Percentiles rank a stretch among this genome's conserved stretches.
Conservation (phyloP, 257 asterid genomes). For the Solanum sitiens region DNA sequence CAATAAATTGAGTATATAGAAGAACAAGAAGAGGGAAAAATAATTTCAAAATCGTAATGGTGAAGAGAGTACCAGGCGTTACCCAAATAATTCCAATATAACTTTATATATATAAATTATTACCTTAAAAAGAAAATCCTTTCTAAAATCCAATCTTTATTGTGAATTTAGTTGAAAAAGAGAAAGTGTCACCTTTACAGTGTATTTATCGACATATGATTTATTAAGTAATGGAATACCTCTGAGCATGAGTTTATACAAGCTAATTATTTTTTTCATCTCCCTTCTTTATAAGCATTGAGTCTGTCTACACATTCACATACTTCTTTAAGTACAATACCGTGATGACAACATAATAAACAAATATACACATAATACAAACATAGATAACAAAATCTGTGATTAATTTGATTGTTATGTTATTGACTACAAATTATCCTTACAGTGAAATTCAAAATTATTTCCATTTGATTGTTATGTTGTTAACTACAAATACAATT, state of each 20-base stretch:
- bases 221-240: slow-evolving; percentile 21
- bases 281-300: too few species aligned
- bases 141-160: not conserved
- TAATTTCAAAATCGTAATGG: too few species aligned
- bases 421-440: too few species aligned
- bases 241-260: slow-evolving; percentile 19
- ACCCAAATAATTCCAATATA: too few species aligned
- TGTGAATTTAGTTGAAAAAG: not conserved
- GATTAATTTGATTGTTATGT: not conserved
- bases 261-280: too few species aligned
- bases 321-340: too few species aligned
- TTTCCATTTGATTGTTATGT: not conserved
- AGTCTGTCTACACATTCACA: too few species aligned
- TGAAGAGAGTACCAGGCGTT: too few species aligned
- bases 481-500: not conserved
- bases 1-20: not conserved
- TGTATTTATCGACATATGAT: not conserved
- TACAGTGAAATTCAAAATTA: not conserved
- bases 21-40: too few species aligned
- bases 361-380: too few species aligned
- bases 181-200: not conserved
- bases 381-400: not conserved
- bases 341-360: too few species aligned
- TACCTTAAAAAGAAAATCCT: not conserved
- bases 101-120: too few species aligned